These are phyloP conservation scores for Diatrype stigma DNA, from an alignment of 2,329 filamentous ascomycete genomes.

Conservation along the genomic window DNA sequence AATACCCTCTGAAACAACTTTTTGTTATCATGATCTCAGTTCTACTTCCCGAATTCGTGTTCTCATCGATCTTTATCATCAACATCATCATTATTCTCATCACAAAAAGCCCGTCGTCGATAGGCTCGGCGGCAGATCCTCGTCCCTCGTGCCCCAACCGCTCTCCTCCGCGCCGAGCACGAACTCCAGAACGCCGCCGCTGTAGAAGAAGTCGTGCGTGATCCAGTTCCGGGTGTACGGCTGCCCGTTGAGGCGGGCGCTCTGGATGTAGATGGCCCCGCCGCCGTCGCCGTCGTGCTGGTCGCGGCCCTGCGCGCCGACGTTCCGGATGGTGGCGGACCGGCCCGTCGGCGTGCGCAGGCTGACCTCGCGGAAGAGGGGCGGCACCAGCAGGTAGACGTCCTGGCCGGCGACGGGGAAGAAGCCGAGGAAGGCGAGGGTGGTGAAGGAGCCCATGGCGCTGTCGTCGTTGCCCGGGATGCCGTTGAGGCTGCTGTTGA, in stretches of 20 bases:
- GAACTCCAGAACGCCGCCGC: conserved; percentile 57
- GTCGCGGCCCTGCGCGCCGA: conserved; percentile 21
- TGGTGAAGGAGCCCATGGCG: conserved; percentile 51
- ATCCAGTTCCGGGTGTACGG: conserved; percentile 60
- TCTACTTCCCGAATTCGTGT: too few relatives aligned
- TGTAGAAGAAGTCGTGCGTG: conserved; percentile 56
- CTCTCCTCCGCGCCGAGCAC: conserved; percentile 51
- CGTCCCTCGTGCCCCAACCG: conserved; percentile 52
- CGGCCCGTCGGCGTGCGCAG: conserved; percentile 36
- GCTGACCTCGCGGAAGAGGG: conserved; percentile 46
- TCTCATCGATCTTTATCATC: too few relatives aligned
- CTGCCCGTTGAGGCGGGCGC: conserved; percentile 52
- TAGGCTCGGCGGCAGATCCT: conserved; percentile 56
- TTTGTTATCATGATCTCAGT: too few relatives aligned
- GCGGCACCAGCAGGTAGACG: conserved; percentile 48
- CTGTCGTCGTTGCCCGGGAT: conserved; percentile 55
- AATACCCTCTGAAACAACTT: neutral
- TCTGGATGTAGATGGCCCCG: conserved; percentile 55
- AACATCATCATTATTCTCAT: neutral
- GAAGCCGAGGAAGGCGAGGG: conserved; percentile 49
- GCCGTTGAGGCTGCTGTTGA: conserved; percentile 60
- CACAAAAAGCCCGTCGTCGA: conserved; percentile 18
- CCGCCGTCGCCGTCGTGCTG: conserved; percentile 7
- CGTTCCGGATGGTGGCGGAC: conserved; percentile 45
- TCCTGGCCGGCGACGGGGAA: conserved; percentile 53